These are phyloP conservation scores for Chytriomyces sp. DNA, from an alignment of 192 early-diverging fungal species.

Conservation along the genomic window DNA sequence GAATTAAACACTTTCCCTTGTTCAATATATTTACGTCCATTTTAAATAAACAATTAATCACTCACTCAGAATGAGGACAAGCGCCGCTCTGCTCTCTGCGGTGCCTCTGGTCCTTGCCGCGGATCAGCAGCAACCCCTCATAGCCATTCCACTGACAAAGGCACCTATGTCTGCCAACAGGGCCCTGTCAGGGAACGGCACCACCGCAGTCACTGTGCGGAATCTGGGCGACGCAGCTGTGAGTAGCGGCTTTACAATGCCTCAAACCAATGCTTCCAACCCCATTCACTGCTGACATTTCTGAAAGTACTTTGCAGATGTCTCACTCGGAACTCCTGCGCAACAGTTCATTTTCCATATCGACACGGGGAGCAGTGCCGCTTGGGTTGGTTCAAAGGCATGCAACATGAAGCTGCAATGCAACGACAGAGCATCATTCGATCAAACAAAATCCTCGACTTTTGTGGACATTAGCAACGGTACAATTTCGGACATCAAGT, in stretches of 20 bases:
- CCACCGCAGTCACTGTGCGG: too few species aligned
- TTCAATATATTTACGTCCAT: too few species aligned
- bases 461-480: not conserved
- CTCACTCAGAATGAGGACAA: too few species aligned
- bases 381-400: conserved; percentile 13
- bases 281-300: not conserved
- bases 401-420: conserved; percentile 4
- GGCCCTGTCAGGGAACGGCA: too few species aligned
- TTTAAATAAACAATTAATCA: too few species aligned
- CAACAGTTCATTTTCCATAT: conserved; percentile 16
- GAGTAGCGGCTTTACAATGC: not conserved
- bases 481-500: not conserved
- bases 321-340: conserved; percentile 26
- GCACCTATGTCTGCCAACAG: too few species aligned
- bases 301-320: not conserved
- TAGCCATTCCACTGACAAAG: too few species aligned
- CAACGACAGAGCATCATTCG: not conserved
- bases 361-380: conserved; percentile 9
- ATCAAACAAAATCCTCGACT: not conserved
- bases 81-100: too few species aligned
- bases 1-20: too few species aligned
- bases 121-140: too few species aligned
- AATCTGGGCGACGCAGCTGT: not conserved
- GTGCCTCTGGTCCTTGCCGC: too few species aligned
- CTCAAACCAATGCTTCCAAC: not conserved